Evolutionary conservation across 768 basidiomycete species (phyloP).

Genomic region (Podaxis rugospora): DNA sequence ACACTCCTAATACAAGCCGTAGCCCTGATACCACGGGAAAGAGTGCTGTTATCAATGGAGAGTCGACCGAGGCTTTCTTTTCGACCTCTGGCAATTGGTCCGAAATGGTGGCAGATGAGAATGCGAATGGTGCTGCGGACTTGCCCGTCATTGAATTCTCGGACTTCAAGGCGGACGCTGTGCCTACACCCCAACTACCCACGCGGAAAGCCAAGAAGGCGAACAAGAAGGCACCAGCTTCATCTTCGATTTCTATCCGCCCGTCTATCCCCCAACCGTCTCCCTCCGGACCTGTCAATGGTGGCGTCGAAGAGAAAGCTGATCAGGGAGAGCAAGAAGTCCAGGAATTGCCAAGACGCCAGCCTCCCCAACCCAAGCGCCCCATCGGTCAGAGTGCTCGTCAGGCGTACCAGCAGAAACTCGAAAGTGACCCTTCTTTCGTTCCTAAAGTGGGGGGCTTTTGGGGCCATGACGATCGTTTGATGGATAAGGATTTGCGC

Average conservation of each 20-base stretch:
- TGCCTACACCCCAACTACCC: conserved; percentile 23
- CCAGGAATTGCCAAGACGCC: conserved; percentile 3
- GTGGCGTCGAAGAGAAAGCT: background rate
- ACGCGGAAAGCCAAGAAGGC: conserved; percentile 40
- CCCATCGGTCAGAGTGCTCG: conserved; percentile 61
- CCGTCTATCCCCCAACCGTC: conserved; percentile 1
- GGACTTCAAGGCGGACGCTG: conserved; percentile 46
- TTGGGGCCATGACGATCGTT: conserved; percentile 92
- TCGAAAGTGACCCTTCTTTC: conserved; percentile 83
- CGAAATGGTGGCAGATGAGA: conserved; percentile 80
- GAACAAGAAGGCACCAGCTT: conserved; percentile 19
- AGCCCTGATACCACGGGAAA: conserved; percentile 43
- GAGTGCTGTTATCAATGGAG: conserved; percentile 25
- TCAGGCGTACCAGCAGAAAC: conserved; percentile 79
- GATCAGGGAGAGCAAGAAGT: background rate
- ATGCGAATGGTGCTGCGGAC: conserved; percentile 54
- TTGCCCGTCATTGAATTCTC: conserved; percentile 82
- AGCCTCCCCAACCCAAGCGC: conserved; percentile 24
- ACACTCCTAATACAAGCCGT: conserved; percentile 68
- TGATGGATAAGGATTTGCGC: conserved; percentile 77
- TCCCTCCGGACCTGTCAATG: conserved; percentile 8
- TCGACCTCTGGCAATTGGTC: conserved; percentile 62
- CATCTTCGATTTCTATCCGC: background rate
- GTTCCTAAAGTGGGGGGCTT: conserved; percentile 90
- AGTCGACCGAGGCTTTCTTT: conserved; percentile 45